Evolutionary conservation across 2,329 filamentous ascomycete species (phyloP).

Genomic region (Polytolypa hystricis): DNA sequence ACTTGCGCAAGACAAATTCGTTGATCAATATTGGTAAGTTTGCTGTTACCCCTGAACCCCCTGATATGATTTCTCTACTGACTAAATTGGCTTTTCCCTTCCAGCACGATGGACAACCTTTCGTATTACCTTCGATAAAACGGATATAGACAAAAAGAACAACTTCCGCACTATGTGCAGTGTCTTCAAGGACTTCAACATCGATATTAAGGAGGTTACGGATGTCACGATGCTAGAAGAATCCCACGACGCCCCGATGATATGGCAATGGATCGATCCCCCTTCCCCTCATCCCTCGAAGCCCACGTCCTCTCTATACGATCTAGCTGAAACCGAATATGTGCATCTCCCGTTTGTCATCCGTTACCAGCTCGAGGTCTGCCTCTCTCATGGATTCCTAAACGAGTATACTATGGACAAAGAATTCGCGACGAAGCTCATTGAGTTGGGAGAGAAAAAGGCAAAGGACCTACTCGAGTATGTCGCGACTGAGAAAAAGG

Average conservation of each 20-base stretch:
- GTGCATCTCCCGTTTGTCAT: conserved; percentile 55
- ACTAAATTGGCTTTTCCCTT: conserved; percentile 10
- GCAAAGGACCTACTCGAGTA: conserved; percentile 64
- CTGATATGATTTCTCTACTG: neutral
- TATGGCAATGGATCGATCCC: conserved; percentile 33
- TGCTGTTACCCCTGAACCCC: neutral
- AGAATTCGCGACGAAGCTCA: conserved; percentile 56
- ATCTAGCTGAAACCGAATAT: conserved; percentile 23
- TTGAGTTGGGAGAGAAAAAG: conserved; percentile 37
- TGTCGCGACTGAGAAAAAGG: conserved; percentile 52
- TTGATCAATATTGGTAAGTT: conserved; percentile 49
- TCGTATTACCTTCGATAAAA: conserved; percentile 36
- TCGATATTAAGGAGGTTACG: conserved; percentile 39
- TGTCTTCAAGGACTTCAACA: conserved; percentile 62
- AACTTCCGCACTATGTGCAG: conserved; percentile 37
- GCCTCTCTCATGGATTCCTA: conserved; percentile 67
- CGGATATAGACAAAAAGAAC: conserved; percentile 15
- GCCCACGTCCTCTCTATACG: conserved; percentile 25
- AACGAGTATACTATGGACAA: conserved; percentile 62
- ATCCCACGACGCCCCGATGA: conserved; percentile 7
- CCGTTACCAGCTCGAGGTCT: conserved; percentile 86
- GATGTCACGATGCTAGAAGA: conserved; percentile 28
- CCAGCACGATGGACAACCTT: conserved; percentile 54
- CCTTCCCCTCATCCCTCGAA: conserved; percentile 16
- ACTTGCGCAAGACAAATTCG: conserved; percentile 39